phyloP scores from a whole-genome alignment of 2,329 filamentous ascomycete species.

The Dactylonectria macrodidyma region DNA sequence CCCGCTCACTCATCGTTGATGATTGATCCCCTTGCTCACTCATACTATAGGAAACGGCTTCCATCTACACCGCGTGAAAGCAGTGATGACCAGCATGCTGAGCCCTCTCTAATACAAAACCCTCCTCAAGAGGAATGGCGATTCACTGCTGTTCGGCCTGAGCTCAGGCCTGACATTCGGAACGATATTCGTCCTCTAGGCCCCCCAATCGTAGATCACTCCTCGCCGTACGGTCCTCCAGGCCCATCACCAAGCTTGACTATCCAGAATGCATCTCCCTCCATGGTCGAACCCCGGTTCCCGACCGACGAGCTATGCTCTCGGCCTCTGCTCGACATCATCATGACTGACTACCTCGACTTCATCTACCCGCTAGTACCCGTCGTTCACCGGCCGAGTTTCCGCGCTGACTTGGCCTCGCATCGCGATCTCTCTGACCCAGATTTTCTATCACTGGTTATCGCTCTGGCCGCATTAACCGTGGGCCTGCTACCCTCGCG shows the following conservation, averaged over 20 bases:
- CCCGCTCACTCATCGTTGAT: neutral
- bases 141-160: conserved; percentile 12
- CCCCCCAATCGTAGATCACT: conserved; percentile 8
- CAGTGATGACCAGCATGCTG: conserved; percentile 14
- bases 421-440: conserved; percentile 43
- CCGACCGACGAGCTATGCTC: conserved; percentile 48
- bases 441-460: conserved; percentile 44
- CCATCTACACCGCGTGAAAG: conserved; percentile 25
- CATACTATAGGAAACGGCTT: conserved; percentile 11
- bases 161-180: conserved; percentile 14
- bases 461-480: conserved; percentile 45
- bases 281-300: conserved; percentile 7
- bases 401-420: conserved; percentile 40
- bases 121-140: conserved; percentile 15
- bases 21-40: neutral
- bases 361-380: conserved; percentile 47
- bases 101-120: conserved; percentile 1
- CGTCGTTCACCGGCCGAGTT: conserved; percentile 45
- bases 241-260: conserved; percentile 10
- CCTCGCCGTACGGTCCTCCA: conserved; percentile 17
- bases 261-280: conserved; percentile 18
- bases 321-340: conserved; percentile 37
- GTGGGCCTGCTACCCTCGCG: conserved; percentile 47
- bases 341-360: conserved; percentile 47
- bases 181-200: conserved; percentile 12